Conservation (phyloP, 345 rosid species). For the Kandelia obovata region DNA sequence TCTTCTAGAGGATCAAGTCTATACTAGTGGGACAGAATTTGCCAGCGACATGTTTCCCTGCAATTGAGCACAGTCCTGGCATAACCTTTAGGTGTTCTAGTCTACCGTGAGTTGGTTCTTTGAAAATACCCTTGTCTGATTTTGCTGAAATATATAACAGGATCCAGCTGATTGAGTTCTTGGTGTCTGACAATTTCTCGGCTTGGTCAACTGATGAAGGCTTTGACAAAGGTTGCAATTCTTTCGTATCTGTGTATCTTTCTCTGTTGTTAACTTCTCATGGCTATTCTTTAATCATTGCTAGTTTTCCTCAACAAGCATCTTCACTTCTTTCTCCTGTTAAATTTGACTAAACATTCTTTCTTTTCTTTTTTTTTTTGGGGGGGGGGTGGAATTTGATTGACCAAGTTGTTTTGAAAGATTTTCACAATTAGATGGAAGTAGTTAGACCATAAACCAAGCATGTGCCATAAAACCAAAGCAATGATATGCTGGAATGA, state of each 20-base stretch:
- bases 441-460: background rate
- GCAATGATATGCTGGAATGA: constrained; percentile 10
- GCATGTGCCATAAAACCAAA: background rate
- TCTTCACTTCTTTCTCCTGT: background rate
- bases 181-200: constrained; percentile 58
- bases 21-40: background rate
- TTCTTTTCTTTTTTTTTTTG: too few species aligned
- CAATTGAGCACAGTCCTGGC: background rate
- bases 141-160: constrained; percentile 35
- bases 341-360: background rate
- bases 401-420: background rate
- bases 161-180: constrained; percentile 80
- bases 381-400: background rate
- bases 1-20: too few species aligned
- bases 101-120: background rate
- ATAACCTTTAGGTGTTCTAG: background rate
- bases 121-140: background rate
- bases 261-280: background rate
- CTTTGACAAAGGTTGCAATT: constrained; percentile 54
- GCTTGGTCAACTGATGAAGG: constrained; percentile 50
- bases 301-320: background rate
- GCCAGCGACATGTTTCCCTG: background rate
- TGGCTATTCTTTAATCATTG: background rate
- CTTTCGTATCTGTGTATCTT: background rate
- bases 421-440: background rate